These are phyloP conservation scores for Lasiosphaeria hispida DNA, from an alignment of 495 filamentous ascomycete species.

Conservation along the genomic window DNA sequence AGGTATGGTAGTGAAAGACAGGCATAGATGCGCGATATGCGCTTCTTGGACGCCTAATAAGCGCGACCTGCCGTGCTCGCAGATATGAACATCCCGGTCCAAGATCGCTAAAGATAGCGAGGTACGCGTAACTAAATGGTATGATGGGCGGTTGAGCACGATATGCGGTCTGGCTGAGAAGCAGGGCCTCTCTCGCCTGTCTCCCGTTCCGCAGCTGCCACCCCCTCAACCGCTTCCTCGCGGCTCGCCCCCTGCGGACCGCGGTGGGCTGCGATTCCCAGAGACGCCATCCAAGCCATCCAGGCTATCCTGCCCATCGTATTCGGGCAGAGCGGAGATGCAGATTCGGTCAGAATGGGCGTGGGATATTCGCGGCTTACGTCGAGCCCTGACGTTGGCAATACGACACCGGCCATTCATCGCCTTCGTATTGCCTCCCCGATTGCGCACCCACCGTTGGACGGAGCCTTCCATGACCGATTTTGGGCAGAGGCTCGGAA, in stretches of 20 bases:
- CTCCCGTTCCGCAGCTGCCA: too few relatives aligned
- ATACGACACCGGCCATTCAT: conserved; percentile 9
- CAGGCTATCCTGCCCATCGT: background rate
- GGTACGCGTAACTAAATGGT: too few relatives aligned
- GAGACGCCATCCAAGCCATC: too few relatives aligned
- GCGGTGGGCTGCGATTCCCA: too few relatives aligned
- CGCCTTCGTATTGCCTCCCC: background rate
- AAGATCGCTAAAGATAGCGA: conserved; percentile 3
- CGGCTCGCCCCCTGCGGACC: too few relatives aligned
- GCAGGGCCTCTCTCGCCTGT: background rate
- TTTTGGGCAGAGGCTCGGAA: conserved; percentile 7
- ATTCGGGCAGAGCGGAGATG: conserved; percentile 8
- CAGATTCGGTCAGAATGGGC: background rate
- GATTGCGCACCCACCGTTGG: background rate
- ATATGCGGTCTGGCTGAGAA: background rate
- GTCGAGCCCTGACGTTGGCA: conserved; percentile 1
- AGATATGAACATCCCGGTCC: conserved; percentile 8
- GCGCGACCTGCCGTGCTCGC: conserved; percentile 4
- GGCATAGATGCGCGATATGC: background rate
- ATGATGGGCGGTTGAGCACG: too few relatives aligned
- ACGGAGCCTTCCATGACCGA: background rate
- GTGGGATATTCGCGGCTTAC: conserved; percentile 22
- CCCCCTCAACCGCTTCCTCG: too few relatives aligned
- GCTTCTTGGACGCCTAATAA: conserved; percentile 4
- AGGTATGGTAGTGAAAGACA: background rate